Conservation (phyloP, 179 eudicot genomes). For the Amaranthus tricolor region DNA sequence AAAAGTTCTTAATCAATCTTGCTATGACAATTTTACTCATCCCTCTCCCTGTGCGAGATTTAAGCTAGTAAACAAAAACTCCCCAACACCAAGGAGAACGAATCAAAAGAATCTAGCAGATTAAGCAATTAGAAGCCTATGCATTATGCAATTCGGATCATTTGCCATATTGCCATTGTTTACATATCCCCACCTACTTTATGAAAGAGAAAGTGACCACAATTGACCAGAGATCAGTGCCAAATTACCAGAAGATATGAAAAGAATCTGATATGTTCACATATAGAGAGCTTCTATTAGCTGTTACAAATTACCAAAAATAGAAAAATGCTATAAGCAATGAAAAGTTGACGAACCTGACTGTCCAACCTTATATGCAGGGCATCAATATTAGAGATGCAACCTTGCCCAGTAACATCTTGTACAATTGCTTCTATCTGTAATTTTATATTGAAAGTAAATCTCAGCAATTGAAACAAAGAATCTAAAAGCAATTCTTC, state of each 20-base stretch:
- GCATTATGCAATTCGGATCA: not conserved
- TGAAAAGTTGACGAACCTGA: conserved; percentile 51
- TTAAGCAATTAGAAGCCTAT: not conserved
- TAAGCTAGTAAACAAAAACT: not conserved
- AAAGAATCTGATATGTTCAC: not conserved
- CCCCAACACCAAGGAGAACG: not conserved
- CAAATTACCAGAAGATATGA: not conserved
- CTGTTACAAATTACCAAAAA: not conserved
- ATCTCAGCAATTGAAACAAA: conserved; percentile 16
- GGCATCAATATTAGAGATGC: conserved; percentile 66
- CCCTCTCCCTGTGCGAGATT: not conserved
- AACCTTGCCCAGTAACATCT: conserved; percentile 67
- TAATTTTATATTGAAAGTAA: conserved; percentile 18
- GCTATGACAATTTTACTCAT: not conserved
- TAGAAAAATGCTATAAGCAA: not conserved
- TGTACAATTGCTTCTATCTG: conserved; percentile 88
- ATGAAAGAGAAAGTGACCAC: not conserved
- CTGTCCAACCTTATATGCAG: conserved; percentile 62
- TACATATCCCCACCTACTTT: not conserved
- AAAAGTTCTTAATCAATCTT: not conserved
- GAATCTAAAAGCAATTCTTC: not conserved
- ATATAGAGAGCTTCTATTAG: not conserved
- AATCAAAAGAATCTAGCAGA: not conserved
- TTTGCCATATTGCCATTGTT: not conserved
- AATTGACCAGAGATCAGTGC: not conserved